Evolutionary conservation across 2,329 filamentous ascomycete species (phyloP), one percentile per base, ranked within the genome.

Genomic region (Trichocomaceae sp.): DNA sequence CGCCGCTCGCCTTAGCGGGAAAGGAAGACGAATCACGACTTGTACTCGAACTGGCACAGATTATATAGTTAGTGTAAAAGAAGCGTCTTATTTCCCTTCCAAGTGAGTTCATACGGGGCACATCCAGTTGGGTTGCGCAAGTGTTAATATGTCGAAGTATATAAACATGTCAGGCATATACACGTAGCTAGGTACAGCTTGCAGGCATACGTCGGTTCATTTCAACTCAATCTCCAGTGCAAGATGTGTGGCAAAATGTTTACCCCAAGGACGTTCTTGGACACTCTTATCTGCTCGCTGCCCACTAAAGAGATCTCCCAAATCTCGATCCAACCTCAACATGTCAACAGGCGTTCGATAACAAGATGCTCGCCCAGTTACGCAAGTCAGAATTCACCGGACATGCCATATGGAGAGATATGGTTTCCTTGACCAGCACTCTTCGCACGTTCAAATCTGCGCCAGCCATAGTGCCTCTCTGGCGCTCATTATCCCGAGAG

Each of bases 331-430:
- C 57, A 9, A 46, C 47, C 13, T 20, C 50, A 5, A 50, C 57
- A 20, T 54, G 50, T 15, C 39, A 31, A 19, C n/a, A 33, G 8
- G n/a, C 50, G n/a, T 57, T 48, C 23, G 41, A 8, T 15, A 23
- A 56, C 42, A 33, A 52, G 13, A 15, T 29, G 22, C 51, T 61
- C 10, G 29, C 47, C 23, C 33, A 49, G 13, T 50, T 61, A 20
- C 47, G 26, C 7, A 39, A 42, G 10, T 26, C 42, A 6, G 52
- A 61, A 12, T 58, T 62, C n/a, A 57, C 54, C 7, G 31, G 47
- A 15, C 55, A 62, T 48, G 60, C 63, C 9, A 51, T 66, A 13
- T 66, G 64, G 64, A 56, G 62, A 10, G 64, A 66, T 42, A 42
- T 58, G n/a, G 65, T 61, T 45, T 60, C 61, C 8, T 52, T 66